Conservation (phyloP, 495 filamentous ascomycete genomes). For the Hypoxylon fragiforme region DNA sequence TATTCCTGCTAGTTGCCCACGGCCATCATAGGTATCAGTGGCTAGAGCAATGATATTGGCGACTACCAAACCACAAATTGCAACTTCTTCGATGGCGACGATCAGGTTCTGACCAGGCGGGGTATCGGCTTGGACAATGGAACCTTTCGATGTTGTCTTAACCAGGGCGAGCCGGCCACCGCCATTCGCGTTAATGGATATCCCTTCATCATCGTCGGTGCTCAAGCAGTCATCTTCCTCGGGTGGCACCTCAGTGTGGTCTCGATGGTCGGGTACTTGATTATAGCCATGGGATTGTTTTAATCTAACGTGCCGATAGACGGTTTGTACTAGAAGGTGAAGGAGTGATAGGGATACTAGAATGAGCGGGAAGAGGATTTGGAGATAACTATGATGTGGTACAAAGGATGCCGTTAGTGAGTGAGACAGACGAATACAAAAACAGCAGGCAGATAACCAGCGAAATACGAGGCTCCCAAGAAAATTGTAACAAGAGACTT, state of each 20-base stretch:
- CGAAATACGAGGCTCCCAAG: background rate
- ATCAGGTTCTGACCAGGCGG: conserved; percentile 72
- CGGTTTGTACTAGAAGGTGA: conserved; percentile 59
- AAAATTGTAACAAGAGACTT: conserved; percentile 40
- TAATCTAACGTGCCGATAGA: conserved; percentile 51
- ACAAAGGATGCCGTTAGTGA: conserved; percentile 22
- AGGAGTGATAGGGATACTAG: conserved; percentile 71
- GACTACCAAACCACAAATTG: conserved; percentile 69
- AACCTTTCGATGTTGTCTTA: conserved; percentile 63
- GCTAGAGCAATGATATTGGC: conserved; percentile 66
- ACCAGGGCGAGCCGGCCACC: conserved; percentile 60
- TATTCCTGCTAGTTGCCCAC: conserved; percentile 58
- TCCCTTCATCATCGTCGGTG: conserved; percentile 66
- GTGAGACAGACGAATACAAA: conserved; percentile 1
- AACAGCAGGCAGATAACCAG: no score
- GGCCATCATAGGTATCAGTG: conserved; percentile 36
- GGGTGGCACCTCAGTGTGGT: conserved; percentile 52
- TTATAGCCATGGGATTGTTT: conserved; percentile 55
- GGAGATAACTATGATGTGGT: conserved; percentile 69
- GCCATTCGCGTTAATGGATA: conserved; percentile 46
- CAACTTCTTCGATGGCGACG: conserved; percentile 72
- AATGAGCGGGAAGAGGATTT: conserved; percentile 77
- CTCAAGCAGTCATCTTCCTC: conserved; percentile 50
- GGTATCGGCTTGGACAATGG: conserved; percentile 72
- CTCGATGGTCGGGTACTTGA: conserved; percentile 45